A percentile compares a stretch with the other conserved stretches of the same genome.
Evolutionary conservation across 2,329 filamentous ascomycete genomes (phyloP).

Genomic region (Cytospora mali): DNA sequence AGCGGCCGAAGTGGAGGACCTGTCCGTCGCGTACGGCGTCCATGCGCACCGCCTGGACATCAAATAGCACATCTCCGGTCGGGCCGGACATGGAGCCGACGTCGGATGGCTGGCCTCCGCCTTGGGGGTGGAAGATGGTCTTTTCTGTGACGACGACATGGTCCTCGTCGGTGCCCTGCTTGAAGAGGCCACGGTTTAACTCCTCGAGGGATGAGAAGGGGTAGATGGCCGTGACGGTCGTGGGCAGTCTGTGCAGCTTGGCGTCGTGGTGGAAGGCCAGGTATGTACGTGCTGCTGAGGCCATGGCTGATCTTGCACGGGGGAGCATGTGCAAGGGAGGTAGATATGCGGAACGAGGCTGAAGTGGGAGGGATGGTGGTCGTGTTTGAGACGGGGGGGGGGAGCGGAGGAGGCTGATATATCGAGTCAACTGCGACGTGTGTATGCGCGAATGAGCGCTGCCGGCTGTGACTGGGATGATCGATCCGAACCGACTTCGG

Average conservation of each 20-base stretch:
- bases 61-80: slow-evolving; percentile 43
- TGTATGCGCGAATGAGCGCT: slow-evolving; percentile 34
- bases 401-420: not conserved
- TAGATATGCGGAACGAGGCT: not conserved
- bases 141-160: slow-evolving; percentile 62
- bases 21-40: slow-evolving; percentile 51
- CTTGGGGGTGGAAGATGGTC: slow-evolving; percentile 78
- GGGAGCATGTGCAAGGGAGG: slow-evolving; percentile 2
- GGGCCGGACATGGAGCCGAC: slow-evolving; percentile 56
- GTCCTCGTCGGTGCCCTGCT: slow-evolving; percentile 50
- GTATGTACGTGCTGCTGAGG: slow-evolving; percentile 40
- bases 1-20: slow-evolving; percentile 68
- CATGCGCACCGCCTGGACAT: slow-evolving; percentile 60
- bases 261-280: slow-evolving; percentile 50
- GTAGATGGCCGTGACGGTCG: slow-evolving; percentile 49
- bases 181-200: slow-evolving; percentile 59
- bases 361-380: not conserved
- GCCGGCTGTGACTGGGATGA: not conserved
- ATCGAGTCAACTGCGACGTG: slow-evolving; percentile 56
- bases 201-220: slow-evolving; percentile 54
- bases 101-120: slow-evolving; percentile 74
- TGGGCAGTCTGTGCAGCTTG: slow-evolving; percentile 47
- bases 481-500: too few species aligned
- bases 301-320: slow-evolving; percentile 15
- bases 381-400: not conserved